phyloP scores from a whole-genome alignment of 2,329 filamentous ascomycete genomes.

The Didymella sp. region DNA sequence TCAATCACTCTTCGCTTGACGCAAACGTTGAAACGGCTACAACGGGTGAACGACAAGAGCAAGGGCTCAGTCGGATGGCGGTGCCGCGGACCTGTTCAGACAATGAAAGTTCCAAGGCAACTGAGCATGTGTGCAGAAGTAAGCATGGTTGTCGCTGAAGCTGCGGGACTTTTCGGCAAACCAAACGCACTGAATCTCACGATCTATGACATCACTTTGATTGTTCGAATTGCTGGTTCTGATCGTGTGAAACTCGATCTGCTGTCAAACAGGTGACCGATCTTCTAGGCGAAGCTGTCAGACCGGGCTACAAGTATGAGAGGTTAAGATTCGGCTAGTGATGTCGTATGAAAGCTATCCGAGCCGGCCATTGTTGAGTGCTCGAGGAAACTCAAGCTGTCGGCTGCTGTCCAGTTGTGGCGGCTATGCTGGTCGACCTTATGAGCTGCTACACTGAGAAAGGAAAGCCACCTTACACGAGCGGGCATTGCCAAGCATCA shows the following conservation, averaged over 20 bases:
- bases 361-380: background rate
- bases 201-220: constrained; percentile 15
- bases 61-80: background rate
- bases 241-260: background rate
- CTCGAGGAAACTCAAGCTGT: background rate
- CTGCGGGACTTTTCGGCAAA: background rate
- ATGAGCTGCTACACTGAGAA: background rate
- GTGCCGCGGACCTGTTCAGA: background rate
- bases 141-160: background rate
- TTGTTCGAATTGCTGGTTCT: background rate
- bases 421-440: constrained; percentile 2
- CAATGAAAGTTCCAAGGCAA: too few relatives aligned
- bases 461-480: background rate
- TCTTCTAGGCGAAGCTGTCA: background rate
- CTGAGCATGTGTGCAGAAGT: background rate
- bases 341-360: background rate
- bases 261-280: background rate
- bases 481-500: constrained; percentile 16
- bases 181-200: background rate
- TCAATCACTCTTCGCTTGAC: background rate
- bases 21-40: background rate
- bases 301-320: background rate
- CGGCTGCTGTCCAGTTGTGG: constrained; percentile 3
- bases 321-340: background rate
- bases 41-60: background rate